These are phyloP conservation scores for Hypomontagnella monticulosa DNA, from an alignment of 495 filamentous ascomycete genomes.

Conservation along the genomic window DNA sequence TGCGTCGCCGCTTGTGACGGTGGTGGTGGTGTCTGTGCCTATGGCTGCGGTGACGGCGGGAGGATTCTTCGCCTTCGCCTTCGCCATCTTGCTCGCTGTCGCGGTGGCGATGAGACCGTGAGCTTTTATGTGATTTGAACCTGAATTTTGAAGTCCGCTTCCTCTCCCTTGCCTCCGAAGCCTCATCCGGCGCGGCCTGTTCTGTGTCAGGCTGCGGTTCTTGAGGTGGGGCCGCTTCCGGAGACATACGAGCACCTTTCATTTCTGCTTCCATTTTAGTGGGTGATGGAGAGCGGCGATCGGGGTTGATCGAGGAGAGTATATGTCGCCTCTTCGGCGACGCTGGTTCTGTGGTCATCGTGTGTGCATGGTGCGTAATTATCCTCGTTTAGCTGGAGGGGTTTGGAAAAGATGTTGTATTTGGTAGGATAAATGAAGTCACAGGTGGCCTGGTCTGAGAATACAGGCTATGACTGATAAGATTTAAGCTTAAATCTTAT, in stretches of 20 bases:
- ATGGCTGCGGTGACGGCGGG: constrained; percentile 36
- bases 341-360: constrained; percentile 47
- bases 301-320: constrained; percentile 56
- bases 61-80: constrained; percentile 14
- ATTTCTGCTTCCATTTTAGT: neutral
- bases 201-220: constrained; percentile 31
- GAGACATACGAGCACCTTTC: constrained; percentile 5
- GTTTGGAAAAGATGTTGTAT: neutral
- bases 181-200: constrained; percentile 21
- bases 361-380: constrained; percentile 31
- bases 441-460: too few relatives aligned
- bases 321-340: constrained; percentile 59
- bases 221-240: constrained; percentile 24
- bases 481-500: constrained; percentile 1
- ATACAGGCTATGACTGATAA: neutral
- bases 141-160: constrained; percentile 62
- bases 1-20: constrained; percentile 44
- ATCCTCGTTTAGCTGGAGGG: neutral
- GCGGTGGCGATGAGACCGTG: constrained; percentile 30
- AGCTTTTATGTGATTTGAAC: constrained; percentile 61
- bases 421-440: neutral
- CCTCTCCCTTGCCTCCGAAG: constrained; percentile 29
- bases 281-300: constrained; percentile 33
- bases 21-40: constrained; percentile 47
- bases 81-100: constrained; percentile 32